Conservation (phyloP, 1,284 basidiomycete genomes). For the Malassezia psittaci region DNA sequence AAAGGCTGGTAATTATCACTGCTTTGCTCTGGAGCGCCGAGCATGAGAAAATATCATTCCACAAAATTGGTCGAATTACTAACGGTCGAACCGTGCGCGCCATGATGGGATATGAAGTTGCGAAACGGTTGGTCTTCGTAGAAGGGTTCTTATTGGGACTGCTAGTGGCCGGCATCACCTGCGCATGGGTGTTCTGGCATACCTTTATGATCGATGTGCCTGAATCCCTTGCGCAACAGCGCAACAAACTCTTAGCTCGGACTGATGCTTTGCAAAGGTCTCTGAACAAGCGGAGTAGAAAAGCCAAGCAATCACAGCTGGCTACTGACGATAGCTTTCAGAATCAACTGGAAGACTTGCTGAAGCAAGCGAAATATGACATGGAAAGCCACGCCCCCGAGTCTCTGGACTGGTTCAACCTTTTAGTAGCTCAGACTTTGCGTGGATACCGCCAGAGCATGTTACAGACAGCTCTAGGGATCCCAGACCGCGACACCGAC, state of each 20-base stretch:
- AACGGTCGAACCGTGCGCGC: background rate
- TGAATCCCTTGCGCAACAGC: constrained; percentile 25
- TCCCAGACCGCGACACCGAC: background rate
- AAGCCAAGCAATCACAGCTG: constrained; percentile 13
- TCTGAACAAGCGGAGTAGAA: constrained; percentile 6
- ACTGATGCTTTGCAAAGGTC: constrained; percentile 8
- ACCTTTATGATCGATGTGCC: constrained; percentile 53
- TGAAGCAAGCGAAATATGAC: constrained; percentile 53
- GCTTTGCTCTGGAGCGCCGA: no score
- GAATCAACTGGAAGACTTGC: constrained; percentile 48
- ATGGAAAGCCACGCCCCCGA: constrained; percentile 53
- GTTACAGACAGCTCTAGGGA: background rate
- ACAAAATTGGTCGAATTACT: no score
- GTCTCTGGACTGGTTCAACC: constrained; percentile 55
- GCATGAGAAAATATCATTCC: no score
- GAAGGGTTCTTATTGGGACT: constrained; percentile 55
- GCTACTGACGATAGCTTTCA: constrained; percentile 37
- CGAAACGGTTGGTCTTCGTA: constrained; percentile 48
- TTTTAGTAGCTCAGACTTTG: constrained; percentile 53
- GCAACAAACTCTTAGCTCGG: constrained; percentile 8
- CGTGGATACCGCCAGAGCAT: constrained; percentile 41
- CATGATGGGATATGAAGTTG: no score
- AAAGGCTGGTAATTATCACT: no score
- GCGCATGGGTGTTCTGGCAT: constrained; percentile 50
- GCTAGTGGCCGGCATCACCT: constrained; percentile 48